Evolutionary conservation across 306 rosid genomes (phyloP).

Genomic region (Corylus americana): DNA sequence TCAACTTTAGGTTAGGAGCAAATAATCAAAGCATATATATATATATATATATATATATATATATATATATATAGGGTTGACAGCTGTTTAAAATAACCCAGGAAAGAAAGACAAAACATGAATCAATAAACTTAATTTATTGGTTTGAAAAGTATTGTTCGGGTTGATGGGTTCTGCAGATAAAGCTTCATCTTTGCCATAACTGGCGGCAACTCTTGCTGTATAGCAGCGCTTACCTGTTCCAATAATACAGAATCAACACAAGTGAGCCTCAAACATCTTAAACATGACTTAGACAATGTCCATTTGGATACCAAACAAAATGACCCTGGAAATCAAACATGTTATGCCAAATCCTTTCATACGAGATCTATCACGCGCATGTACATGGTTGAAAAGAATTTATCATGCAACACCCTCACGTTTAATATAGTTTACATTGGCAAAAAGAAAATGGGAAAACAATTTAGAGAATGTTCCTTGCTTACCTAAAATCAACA

Average conservation of each 20-base stretch:
- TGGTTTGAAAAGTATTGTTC: conserved; percentile 92
- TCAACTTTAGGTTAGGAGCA: no score
- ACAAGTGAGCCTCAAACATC: neutral
- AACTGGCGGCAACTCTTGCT: conserved; percentile 76
- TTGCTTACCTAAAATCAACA: neutral
- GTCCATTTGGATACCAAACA: no score
- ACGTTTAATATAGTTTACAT: neutral
- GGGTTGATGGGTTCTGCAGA: conserved; percentile 82
- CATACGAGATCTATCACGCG: neutral
- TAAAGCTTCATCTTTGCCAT: conserved; percentile 88
- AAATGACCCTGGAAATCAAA: neutral
- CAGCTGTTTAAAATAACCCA: no score
- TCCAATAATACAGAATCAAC: conserved; percentile 31
- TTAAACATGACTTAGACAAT: no score
- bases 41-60: no score
- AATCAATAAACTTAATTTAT: conserved; percentile 62
- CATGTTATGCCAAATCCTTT: neutral
- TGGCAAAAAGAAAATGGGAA: neutral
- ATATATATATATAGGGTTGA: no score
- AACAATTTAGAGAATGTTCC: neutral
- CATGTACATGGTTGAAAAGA: neutral
- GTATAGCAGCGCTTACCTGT: conserved; percentile 80
- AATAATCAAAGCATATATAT: no score
- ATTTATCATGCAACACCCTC: neutral
- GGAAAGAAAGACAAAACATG: neutral